These are phyloP conservation scores for Wickerhamomyces ciferrii DNA, from an alignment of 805 yeast genomes.

Conservation along the genomic window DNA sequence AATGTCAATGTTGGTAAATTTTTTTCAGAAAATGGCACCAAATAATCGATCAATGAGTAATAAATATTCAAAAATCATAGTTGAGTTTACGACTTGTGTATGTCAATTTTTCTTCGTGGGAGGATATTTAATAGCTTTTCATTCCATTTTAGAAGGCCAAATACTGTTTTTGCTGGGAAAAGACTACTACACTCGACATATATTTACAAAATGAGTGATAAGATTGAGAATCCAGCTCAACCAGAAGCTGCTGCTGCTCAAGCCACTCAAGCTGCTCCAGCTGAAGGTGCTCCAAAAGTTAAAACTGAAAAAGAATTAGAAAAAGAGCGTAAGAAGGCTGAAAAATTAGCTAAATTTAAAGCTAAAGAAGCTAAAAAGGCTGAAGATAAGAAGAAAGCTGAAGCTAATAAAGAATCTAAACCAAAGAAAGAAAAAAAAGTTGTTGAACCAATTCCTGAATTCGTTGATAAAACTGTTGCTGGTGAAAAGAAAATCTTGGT, in stretches of 20 bases:
- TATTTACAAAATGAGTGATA: constrained; percentile 10
- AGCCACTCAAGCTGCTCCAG: constrained; percentile 11
- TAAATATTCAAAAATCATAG: not conserved
- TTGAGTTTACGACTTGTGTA: constrained; percentile 5
- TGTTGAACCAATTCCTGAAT: constrained; percentile 77
- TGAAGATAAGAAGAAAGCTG: constrained; percentile 34
- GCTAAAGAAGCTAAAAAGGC: constrained; percentile 79
- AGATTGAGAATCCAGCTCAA: constrained; percentile 5
- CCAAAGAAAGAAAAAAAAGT: constrained; percentile 69
- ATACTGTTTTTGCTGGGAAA: not conserved
- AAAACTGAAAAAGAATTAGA: constrained; percentile 80
- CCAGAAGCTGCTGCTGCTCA: constrained; percentile 5
- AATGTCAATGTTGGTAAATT: not conserved
- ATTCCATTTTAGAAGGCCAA: constrained; percentile 2
- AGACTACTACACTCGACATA: not conserved
- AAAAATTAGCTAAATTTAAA: constrained; percentile 78
- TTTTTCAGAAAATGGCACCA: constrained; percentile 1
- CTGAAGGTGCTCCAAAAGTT: constrained; percentile 34
- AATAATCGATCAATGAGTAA: not conserved
- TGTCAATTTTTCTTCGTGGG: constrained; percentile 7
- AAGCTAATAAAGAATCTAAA: constrained; percentile 36
- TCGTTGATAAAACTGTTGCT: constrained; percentile 72
- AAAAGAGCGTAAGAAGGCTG: constrained; percentile 84
- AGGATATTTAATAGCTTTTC: constrained; percentile 1
- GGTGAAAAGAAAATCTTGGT: constrained; percentile 90